Evolutionary conservation across 169 alveolate species (phyloP), one percentile per base, ranked within the genome.

Genomic region (Babesia caballi): DNA sequence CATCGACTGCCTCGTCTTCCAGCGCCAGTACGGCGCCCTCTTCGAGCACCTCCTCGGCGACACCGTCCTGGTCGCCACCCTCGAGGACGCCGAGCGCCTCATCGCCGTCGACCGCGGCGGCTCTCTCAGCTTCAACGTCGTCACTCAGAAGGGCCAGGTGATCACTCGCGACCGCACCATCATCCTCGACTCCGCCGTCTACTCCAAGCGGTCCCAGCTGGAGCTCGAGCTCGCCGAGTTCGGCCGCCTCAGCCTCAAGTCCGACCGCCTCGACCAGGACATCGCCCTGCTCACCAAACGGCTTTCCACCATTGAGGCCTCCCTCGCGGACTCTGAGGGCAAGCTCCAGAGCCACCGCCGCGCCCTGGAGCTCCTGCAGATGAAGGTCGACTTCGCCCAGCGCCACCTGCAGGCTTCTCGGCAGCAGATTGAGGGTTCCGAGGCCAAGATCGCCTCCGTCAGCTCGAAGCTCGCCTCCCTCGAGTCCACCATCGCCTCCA

Each of bases 41-140:
- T 81, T 81, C 32, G 88, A 71, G 46, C 68, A 81, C 41, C 65
- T 81, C 25, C 32, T 81, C 28, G 88, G 88, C 11, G 84, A 81
- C 46, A 63, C 77, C 23, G 38, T 81, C 27, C n/a, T 81, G 15
- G 88, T 81, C 23, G 33, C 52, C 1, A 71, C 21, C 8, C 41
- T 81, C 25, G 84, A 81, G 0, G 88, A 69, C n/a, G 88, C 88
- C 4, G 86, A 78, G 66, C 5, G 30, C 4, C 38, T 78, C 12
- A 30, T 66, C 1, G 5, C 68, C 0, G 17, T 17, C 9, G 60
- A 36, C 36, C 4, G 42, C 21, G 49, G 72, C 25, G 5, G 14
- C 14, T 23, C 14, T 4, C 11, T 69, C 21, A 25, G 49, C 12
- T 77, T 77, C 60, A 60, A 56, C 23, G 65, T 81, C 19, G 88